phyloP scores from a whole-genome alignment of 2,329 filamentous ascomycete genomes.

The Parasarocladium wereldwijsianum region DNA sequence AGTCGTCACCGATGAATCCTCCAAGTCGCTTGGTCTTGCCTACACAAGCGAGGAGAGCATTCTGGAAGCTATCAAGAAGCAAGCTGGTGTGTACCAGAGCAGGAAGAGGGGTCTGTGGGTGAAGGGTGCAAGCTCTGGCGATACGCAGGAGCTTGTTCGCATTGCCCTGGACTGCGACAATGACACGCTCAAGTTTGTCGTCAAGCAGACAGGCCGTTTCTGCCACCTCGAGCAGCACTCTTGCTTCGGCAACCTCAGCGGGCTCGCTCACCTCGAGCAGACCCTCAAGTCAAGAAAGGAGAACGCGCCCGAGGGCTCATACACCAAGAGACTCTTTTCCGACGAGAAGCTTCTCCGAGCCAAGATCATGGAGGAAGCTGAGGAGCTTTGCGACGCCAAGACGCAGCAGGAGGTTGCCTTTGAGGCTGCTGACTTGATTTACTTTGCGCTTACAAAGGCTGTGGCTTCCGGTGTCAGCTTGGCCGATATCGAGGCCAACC shows the following conservation, averaged over 20 bases:
- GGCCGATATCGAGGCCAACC: conserved; percentile 78
- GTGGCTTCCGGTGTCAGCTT: conserved; percentile 71
- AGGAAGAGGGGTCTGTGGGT: conserved; percentile 92
- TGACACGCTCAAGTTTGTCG: conserved; percentile 81
- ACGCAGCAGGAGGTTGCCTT: conserved; percentile 76
- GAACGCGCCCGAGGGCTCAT: conserved; percentile 77
- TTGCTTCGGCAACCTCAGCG: conserved; percentile 77
- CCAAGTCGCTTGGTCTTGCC: conserved; percentile 72
- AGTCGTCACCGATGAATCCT: conserved; percentile 78
- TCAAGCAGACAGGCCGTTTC: conserved; percentile 82
- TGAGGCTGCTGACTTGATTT: conserved; percentile 88
- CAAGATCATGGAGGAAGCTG: conserved; percentile 97
- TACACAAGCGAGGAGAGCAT: conserved; percentile 92
- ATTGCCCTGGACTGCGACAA: conserved; percentile 85
- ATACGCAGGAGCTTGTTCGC: conserved; percentile 77
- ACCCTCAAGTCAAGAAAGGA: conserved; percentile 70
- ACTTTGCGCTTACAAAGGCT: conserved; percentile 88
- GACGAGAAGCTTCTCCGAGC: conserved; percentile 80
- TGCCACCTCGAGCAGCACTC: conserved; percentile 86
- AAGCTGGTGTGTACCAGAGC: conserved; percentile 82
- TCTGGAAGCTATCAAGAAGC: conserved; percentile 66
- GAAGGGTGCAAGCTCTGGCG: conserved; percentile 88
- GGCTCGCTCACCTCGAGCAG: conserved; percentile 73
- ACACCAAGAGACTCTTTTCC: conserved; percentile 84
- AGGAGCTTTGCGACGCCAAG: conserved; percentile 80